Evolutionary conservation across 441 rosid species (phyloP), one percentile per base, ranked within the genome.

Genomic region (Gossypium gossypioides): DNA sequence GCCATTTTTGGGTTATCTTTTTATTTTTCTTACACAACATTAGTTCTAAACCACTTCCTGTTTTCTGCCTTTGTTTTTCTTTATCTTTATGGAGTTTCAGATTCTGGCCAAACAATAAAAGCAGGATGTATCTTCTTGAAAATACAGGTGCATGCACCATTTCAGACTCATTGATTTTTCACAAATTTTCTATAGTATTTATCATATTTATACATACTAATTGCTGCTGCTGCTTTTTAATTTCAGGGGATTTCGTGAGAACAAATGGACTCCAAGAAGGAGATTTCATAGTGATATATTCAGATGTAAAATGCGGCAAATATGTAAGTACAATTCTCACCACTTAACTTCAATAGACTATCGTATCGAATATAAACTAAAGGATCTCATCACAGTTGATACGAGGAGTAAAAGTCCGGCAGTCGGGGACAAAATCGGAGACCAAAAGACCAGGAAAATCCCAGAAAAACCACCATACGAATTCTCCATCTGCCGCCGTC

Each of bases 81-180:
- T 62, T 18, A 46, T 19, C 74, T 66, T 75, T 67, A 50, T 79
- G 82, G 90, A 76, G 82, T 77, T 85, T 77, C 87, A 94, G 99
- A 76, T 94, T 89, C 87, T 94, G 99, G 99, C 99, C 97, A 6
- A 94, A 94, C 84, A 94, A 94, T 79, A 94, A 92, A 82, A 94
- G 99, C 85, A 94, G 97, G 88, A 94, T 94, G 97, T 94, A 94
- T 80, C 97, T 94, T 75, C 92, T 94, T 25, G 99, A 94, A 76
- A 94, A 92, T 83, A 94, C 97, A 6, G 97, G 99, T 88, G 70
- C 19, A 50, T 50, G 6, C 55, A 50, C 55, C 40, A 59, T 59
- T 5, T 60, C 18, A 13, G 10, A 25, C 9, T 25, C 0, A 4
- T 12, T 19, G 4, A 16, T 27, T 24, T 56, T 10, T 2, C 22